Evolutionary conservation across 768 basidiomycete species (phyloP).

Genomic region (Lactarius quietus): DNA sequence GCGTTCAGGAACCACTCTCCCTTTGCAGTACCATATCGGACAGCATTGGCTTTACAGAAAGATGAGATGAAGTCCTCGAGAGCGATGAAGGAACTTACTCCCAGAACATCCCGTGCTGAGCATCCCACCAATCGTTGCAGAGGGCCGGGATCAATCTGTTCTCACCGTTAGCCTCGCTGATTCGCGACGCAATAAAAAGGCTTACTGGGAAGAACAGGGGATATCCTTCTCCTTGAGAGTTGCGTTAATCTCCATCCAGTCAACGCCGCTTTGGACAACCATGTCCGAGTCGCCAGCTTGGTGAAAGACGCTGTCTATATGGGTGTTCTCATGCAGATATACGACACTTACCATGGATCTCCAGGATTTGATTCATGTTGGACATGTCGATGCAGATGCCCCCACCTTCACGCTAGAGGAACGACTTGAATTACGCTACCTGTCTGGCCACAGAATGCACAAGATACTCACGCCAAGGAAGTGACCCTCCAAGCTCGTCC

Average conservation of each 20-base stretch:
- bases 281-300: constrained; percentile 71
- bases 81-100: constrained; percentile 43
- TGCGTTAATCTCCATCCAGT: constrained; percentile 77
- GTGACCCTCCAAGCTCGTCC: constrained; percentile 86
- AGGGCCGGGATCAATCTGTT: background rate
- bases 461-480: constrained; percentile 58
- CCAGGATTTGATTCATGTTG: constrained; percentile 61
- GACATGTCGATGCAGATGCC: constrained; percentile 67
- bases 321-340: background rate
- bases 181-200: background rate
- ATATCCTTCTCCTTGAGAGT: constrained; percentile 64
- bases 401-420: constrained; percentile 40
- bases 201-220: constrained; percentile 85
- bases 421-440: too few species aligned
- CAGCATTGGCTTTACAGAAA: constrained; percentile 57
- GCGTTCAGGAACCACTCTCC: constrained; percentile 88
- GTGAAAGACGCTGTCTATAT: background rate
- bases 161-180: background rate
- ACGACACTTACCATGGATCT: constrained; percentile 44
- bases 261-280: constrained; percentile 68
- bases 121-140: constrained; percentile 77
- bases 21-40: constrained; percentile 84
- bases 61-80: background rate
- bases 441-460: background rate
- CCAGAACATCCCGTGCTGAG: constrained; percentile 83